Conservation (phyloP, 768 basidiomycete species). For the Mycena maculata region DNA sequence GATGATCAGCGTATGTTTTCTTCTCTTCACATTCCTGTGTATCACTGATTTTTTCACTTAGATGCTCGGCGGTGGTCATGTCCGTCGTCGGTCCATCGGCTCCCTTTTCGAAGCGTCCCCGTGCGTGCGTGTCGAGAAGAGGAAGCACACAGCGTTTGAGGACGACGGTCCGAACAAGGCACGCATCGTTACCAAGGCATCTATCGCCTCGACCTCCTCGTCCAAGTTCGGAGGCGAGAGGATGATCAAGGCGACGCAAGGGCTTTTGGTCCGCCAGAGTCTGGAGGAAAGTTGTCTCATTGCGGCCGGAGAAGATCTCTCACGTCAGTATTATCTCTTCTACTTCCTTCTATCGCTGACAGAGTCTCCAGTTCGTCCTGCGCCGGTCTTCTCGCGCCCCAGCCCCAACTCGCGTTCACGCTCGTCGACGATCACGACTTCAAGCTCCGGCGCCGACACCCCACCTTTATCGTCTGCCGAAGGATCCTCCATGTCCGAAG, state of each 20-base stretch:
- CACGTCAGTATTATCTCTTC: constrained; percentile 55
- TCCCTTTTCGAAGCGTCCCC: constrained; percentile 77
- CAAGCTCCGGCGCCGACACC: constrained; percentile 75
- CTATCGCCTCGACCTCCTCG: constrained; percentile 73
- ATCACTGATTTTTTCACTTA: constrained; percentile 41
- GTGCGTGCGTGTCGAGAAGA: constrained; percentile 72
- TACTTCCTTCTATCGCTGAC: constrained; percentile 27
- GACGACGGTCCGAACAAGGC: constrained; percentile 57
- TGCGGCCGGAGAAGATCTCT: constrained; percentile 74
- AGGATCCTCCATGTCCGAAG: constrained; percentile 74
- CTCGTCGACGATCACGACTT: constrained; percentile 75
- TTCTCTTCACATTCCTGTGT: constrained; percentile 4
- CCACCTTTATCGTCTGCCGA: constrained; percentile 79
- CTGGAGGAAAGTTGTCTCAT: constrained; percentile 73
- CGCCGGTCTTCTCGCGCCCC: constrained; percentile 74
- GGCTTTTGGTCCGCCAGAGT: constrained; percentile 72
- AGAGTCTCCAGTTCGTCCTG: constrained; percentile 51
- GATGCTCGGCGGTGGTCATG: constrained; percentile 86
- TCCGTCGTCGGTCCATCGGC: constrained; percentile 74
- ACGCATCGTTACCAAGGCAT: constrained; percentile 70
- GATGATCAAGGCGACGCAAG: constrained; percentile 75
- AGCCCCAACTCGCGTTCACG: constrained; percentile 62
- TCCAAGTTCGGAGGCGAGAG: constrained; percentile 73
- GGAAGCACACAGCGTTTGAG: constrained; percentile 62
- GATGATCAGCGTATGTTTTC: constrained; percentile 74